A percentile compares a stretch with the other conserved stretches of the same genome.
These are phyloP conservation scores for Elsinoe perseae DNA, from an alignment of 2,329 filamentous ascomycete species.

Conservation along the genomic window DNA sequence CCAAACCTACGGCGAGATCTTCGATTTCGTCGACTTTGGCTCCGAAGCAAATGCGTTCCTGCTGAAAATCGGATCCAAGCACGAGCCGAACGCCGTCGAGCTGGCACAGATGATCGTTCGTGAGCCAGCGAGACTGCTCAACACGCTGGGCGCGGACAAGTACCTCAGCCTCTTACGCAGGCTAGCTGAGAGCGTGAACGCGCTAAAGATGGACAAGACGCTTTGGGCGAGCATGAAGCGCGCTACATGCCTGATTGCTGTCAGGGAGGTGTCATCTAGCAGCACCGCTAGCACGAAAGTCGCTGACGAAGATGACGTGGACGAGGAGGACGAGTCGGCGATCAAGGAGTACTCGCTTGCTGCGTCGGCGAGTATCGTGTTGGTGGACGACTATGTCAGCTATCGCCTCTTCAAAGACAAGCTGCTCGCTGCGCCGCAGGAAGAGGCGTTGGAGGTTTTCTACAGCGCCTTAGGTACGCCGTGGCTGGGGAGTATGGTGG, in stretches of 20 bases:
- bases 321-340: conserved; percentile 41
- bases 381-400: conserved; percentile 81
- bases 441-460: conserved; percentile 76
- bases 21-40: conserved; percentile 95
- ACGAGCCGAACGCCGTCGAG: conserved; percentile 79
- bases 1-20: conserved; percentile 75
- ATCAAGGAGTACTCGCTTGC: conserved; percentile 75
- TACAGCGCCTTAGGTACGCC: conserved; percentile 74
- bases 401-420: conserved; percentile 81
- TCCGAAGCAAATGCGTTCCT: conserved; percentile 80
- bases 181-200: conserved; percentile 63
- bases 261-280: conserved; percentile 59
- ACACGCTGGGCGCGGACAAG: conserved; percentile 74
- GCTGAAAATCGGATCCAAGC: conserved; percentile 80
- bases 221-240: conserved; percentile 68
- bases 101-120: conserved; percentile 74
- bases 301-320: conserved; percentile 34
- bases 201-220: conserved; percentile 68
- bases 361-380: conserved; percentile 61
- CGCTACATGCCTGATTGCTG: conserved; percentile 73
- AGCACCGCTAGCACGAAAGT: conserved; percentile 49
- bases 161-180: conserved; percentile 77
- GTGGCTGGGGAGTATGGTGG: conserved; percentile 66
- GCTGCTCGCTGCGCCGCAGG: conserved; percentile 80
- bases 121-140: conserved; percentile 74